Conservation (phyloP, 2,329 filamentous ascomycete species). For the Zelopaecilomyces penicillatus region DNA sequence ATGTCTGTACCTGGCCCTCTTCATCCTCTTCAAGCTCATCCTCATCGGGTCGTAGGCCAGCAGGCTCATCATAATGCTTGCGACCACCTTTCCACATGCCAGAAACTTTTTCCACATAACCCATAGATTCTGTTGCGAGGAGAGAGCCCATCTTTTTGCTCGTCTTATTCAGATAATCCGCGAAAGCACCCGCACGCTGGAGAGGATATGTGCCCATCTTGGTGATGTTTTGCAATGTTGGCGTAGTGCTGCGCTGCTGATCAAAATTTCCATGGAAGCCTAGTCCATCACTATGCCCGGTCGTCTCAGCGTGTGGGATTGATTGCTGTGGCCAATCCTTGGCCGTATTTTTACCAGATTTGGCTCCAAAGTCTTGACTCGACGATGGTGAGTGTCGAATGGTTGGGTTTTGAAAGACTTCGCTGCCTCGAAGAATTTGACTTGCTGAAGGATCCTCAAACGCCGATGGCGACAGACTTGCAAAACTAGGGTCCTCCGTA, state of each 20-base stretch:
- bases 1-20: conserved; percentile 55
- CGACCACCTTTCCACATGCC: conserved; percentile 93
- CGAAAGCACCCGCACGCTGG: conserved; percentile 74
- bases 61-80: conserved; percentile 70
- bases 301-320: conserved; percentile 29
- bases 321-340: conserved; percentile 5
- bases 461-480: conserved; percentile 59
- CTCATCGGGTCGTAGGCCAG: conserved; percentile 44
- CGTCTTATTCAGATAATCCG: conserved; percentile 71
- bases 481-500: conserved; percentile 66
- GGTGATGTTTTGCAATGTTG: conserved; percentile 43
- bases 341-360: conserved; percentile 12
- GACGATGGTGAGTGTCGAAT: conserved; percentile 44
- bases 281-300: conserved; percentile 27
- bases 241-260: conserved; percentile 22
- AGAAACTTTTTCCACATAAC: conserved; percentile 92
- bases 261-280: conserved; percentile 16
- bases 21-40: conserved; percentile 47
- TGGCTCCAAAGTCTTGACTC: conserved; percentile 14
- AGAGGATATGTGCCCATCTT: conserved; percentile 67
- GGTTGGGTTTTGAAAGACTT: conserved; percentile 77
- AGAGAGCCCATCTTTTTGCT: conserved; percentile 75
- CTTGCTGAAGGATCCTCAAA: conserved; percentile 79
- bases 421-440: conserved; percentile 79
- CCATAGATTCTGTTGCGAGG: conserved; percentile 85